Percentiles rank a stretch among this genome's conserved stretches.
Evolutionary conservation across 108 stramenopile genomes (phyloP).

Genomic region (Pseudonitzschia multiseries): DNA sequence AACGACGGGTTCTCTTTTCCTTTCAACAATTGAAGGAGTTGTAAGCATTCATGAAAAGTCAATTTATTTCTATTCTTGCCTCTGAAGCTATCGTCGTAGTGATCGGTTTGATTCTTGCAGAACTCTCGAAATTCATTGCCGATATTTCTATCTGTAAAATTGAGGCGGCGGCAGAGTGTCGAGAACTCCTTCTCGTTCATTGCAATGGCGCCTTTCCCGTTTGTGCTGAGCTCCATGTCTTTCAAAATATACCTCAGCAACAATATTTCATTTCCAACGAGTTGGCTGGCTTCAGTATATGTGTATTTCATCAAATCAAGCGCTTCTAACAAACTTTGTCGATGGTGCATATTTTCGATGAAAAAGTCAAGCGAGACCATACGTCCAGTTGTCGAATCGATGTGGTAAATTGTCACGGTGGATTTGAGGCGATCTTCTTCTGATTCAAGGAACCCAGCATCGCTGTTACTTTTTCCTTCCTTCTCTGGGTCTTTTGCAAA

Average conservation of each 20-base stretch:
- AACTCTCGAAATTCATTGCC: background rate
- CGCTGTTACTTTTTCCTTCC: background rate
- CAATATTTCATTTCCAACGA: constrained; percentile 1
- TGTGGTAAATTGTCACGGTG: background rate
- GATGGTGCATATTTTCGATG: background rate
- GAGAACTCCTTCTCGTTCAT: constrained; percentile 2
- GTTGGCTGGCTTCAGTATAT: constrained; percentile 1
- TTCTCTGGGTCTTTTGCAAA: background rate
- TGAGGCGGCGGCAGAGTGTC: constrained; percentile 1
- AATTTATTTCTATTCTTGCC: background rate
- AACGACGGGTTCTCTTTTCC: background rate
- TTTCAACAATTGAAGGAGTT: background rate
- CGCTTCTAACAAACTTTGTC: background rate
- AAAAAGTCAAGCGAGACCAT: constrained; percentile 3
- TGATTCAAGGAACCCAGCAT: background rate
- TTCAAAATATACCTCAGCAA: background rate
- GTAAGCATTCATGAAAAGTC: constrained; percentile 5
- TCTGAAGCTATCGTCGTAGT: background rate
- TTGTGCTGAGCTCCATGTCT: background rate
- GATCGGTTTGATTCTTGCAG: background rate
- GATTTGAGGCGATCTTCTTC: background rate
- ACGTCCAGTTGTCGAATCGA: background rate
- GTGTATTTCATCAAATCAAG: background rate
- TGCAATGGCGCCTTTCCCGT: background rate
- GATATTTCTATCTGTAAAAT: background rate